Percentiles rank a stretch among this genome's conserved stretches.
phyloP scores from a whole-genome alignment of 306 rosid species.

The Cucurbita ficifolia region DNA sequence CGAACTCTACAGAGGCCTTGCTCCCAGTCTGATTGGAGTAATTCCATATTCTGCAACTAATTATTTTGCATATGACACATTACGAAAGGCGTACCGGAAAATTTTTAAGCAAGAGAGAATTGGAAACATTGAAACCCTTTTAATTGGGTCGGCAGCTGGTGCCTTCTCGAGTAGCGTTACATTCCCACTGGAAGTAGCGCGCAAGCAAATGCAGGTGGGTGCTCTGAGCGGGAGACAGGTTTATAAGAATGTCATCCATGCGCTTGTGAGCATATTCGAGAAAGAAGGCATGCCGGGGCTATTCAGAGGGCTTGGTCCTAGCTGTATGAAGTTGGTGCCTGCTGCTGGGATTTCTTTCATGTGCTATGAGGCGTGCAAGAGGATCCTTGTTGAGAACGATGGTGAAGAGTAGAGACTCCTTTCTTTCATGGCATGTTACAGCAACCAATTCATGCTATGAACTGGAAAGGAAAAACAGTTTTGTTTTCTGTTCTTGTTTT shows the following conservation, averaged over 20 bases:
- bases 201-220: slow-evolving; percentile 84
- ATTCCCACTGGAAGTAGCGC: slow-evolving; percentile 72
- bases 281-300: slow-evolving; percentile 45
- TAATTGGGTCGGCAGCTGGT: slow-evolving; percentile 67
- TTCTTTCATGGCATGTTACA: background rate
- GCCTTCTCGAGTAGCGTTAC: slow-evolving; percentile 62
- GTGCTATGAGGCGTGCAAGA: slow-evolving; percentile 75
- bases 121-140: slow-evolving; percentile 46
- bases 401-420: background rate
- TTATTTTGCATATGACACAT: slow-evolving; percentile 59
- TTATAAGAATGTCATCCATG: slow-evolving; percentile 48
- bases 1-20: slow-evolving; percentile 67
- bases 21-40: slow-evolving; percentile 65
- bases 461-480: slow-evolving; percentile 1
- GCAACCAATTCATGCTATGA: background rate
- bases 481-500: slow-evolving; percentile 5
- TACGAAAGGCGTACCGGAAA: slow-evolving; percentile 42
- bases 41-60: slow-evolving; percentile 73
- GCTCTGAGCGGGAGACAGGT: slow-evolving; percentile 50
- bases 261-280: slow-evolving; percentile 42
- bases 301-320: slow-evolving; percentile 60
- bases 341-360: slow-evolving; percentile 72
- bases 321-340: slow-evolving; percentile 57
- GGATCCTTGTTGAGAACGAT: slow-evolving; percentile 28
- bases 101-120: slow-evolving; percentile 36